phyloP scores from a whole-genome alignment of 345 rosid genomes.

The Trapa bicornis region DNA sequence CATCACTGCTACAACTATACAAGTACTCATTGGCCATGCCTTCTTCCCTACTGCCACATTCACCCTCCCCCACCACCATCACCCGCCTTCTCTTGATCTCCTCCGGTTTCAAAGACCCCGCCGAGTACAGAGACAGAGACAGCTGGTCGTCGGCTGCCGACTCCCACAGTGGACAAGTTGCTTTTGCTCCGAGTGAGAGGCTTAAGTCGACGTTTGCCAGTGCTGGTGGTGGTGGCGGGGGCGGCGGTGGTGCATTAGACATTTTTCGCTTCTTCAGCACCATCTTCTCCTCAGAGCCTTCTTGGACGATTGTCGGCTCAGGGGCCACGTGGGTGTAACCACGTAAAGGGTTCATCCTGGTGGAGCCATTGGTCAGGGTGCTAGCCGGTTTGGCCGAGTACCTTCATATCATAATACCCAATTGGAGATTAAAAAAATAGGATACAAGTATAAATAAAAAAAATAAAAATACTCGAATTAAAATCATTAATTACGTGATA shows the following conservation, averaged over 20 bases:
- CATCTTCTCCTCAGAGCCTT: constrained; percentile 1
- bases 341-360: background rate
- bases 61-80: background rate
- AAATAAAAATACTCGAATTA: too few species aligned
- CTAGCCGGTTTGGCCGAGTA: too few species aligned
- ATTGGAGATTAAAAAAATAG: too few species aligned
- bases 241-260: too few species aligned
- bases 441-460: too few species aligned
- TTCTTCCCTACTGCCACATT: constrained; percentile 16
- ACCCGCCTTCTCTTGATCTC: background rate
- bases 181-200: constrained; percentile 32
- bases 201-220: constrained; percentile 28
- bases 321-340: background rate
- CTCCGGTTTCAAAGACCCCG: constrained; percentile 21
- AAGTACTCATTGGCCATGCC: constrained; percentile 18
- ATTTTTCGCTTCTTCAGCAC: background rate
- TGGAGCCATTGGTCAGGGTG: background rate
- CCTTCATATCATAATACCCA: too few species aligned
- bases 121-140: constrained; percentile 42
- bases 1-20: constrained; percentile 1
- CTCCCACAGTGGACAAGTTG: constrained; percentile 9
- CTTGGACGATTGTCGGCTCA: background rate
- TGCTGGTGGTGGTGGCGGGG: background rate
- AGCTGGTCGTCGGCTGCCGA: constrained; percentile 23
- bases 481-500: too few species aligned